Conservation (phyloP, 495 filamentous ascomycete genomes). For the Glutinoglossum americanum region DNA sequence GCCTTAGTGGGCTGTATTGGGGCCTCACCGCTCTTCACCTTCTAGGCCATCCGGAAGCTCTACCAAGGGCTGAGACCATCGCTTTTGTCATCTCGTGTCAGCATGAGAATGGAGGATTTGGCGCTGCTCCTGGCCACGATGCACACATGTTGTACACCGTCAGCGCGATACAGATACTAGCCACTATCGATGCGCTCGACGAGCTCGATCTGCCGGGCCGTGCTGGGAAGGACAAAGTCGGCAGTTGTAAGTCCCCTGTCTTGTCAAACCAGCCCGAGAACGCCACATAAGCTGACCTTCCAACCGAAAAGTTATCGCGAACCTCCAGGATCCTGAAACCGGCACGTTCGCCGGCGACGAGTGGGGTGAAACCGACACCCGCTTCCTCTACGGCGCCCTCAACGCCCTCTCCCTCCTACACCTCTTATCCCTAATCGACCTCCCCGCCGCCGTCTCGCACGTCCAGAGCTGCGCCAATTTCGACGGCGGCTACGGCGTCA, state of each 20-base stretch:
- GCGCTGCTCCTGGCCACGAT: conserved; percentile 84
- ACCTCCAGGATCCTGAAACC: conserved; percentile 54
- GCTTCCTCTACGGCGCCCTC: conserved; percentile 76
- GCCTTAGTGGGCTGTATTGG: conserved; percentile 92
- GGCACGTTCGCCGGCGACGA: conserved; percentile 84
- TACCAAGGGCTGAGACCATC: conserved; percentile 64
- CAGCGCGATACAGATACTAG: conserved; percentile 80
- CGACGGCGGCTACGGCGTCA: conserved; percentile 80
- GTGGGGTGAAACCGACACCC: conserved; percentile 89
- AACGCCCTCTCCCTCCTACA: conserved; percentile 68
- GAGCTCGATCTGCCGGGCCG: conserved; percentile 46
- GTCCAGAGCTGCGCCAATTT: conserved; percentile 68
- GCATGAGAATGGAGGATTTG: conserved; percentile 71
- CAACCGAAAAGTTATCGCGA: conserved; percentile 42
- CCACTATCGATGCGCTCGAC: conserved; percentile 61
- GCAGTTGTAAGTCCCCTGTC: conserved; percentile 35
- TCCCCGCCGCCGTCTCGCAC: conserved; percentile 56
- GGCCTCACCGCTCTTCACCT: conserved; percentile 76
- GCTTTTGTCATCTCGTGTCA: conserved; percentile 85
- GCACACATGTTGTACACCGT: conserved; percentile 88
- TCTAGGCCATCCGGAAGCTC: conserved; percentile 53
- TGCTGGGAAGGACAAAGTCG: conserved; percentile 46
- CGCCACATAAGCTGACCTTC: conserved; percentile 5
- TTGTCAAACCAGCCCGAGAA: neutral
- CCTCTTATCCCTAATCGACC: conserved; percentile 46